These are phyloP conservation scores for Trichoderma guizhouense DNA, from an alignment of 2,329 filamentous ascomycete genomes.

Conservation along the genomic window DNA sequence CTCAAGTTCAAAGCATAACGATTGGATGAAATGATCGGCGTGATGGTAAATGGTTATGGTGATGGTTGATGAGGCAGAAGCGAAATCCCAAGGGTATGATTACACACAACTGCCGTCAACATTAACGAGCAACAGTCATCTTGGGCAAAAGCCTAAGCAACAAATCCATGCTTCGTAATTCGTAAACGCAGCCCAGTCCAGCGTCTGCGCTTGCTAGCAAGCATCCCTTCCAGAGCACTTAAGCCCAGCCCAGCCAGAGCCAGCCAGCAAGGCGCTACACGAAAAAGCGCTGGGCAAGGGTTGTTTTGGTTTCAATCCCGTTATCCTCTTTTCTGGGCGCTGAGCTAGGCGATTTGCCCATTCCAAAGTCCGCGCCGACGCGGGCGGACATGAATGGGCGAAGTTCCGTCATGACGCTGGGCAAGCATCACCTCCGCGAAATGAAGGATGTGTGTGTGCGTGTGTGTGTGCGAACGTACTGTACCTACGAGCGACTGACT, in stretches of 20 bases:
- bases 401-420: background rate
- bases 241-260: background rate
- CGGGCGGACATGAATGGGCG: conserved; percentile 6
- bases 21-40: background rate
- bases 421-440: background rate
- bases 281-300: conserved; percentile 1
- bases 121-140: background rate
- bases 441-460: background rate
- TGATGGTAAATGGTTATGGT: background rate
- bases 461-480: background rate
- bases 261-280: background rate
- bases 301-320: background rate
- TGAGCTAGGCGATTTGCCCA: background rate
- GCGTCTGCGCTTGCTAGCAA: background rate
- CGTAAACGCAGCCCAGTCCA: background rate
- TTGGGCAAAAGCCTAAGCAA: background rate
- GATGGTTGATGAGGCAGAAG: background rate
- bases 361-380: conserved; percentile 15
- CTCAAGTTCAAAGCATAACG: background rate
- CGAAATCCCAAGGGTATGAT: background rate
- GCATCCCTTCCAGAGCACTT: background rate
- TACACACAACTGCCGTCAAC: background rate
- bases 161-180: background rate
- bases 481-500: background rate
- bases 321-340: background rate